Base-by-base conservation (phyloP, 1,139 yeast genomes). In the Geotrichum restrictum region DNA sequence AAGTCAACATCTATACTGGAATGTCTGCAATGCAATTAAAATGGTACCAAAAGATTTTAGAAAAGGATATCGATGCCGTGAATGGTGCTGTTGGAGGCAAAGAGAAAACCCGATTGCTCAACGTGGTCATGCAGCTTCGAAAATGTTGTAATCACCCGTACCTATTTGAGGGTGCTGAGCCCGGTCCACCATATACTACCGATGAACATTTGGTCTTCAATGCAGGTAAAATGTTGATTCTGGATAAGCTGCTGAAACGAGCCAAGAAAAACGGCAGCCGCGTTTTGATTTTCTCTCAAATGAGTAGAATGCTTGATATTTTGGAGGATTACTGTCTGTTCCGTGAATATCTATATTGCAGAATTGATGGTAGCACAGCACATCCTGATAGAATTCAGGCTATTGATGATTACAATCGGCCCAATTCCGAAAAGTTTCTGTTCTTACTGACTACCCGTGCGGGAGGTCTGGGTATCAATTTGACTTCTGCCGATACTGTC, bases 91-190 rank as follows among this genome's bases (percentile, higher is more conserved):
- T 82, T 44, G 96, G 95, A 5, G 86, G 84, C 66, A 77, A 93
- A 56, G 93, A 94, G 8, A 91, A 91, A 65, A 91, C 97, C 1
- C 77, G 98, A 54, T 74, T 93, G 56, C 74, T 93, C 51, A 93
- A 93, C 64, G 89, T 93, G 62, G 97, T 93, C 16, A 93, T 93
- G 98, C 98, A 93, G 69, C 75, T 93, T 59, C 79, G 98, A 62
- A 93, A 93, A 69, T 93, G 98, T 69, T 93, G 98, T 69, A 93
- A 93, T 64, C 98, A 93, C 69, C 98, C 98, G 0, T 93, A 93
- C 68, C 73, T 93, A 49, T 93, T 93, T 64, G 98, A 93, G 67
- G 98, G 98, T 39, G 98, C 98, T 0, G 98, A 93, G 68, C 98
- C 98, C 0, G 98, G 98, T 8, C 98, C 98, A 2, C 98, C 98